Evolutionary conservation across 2,329 filamentous ascomycete genomes (phyloP).

Genomic region (Ophiocordyceps polyrhachis-furcata): DNA sequence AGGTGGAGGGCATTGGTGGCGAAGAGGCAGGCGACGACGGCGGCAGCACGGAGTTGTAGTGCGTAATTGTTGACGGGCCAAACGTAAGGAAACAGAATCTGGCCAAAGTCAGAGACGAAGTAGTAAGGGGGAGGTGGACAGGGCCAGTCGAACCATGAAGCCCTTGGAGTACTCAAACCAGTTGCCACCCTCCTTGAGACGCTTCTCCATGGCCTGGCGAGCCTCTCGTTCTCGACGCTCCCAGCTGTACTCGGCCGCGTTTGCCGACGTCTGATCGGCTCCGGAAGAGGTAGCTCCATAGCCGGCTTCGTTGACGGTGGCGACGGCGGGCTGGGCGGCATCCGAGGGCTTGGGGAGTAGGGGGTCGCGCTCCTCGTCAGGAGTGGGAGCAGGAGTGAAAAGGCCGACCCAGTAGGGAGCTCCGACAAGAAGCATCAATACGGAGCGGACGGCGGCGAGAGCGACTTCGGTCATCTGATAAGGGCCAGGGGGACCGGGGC

Average conservation of each 20-base stretch:
- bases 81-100: constrained; percentile 62
- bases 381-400: constrained; percentile 10
- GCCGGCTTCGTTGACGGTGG: constrained; percentile 10
- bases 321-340: constrained; percentile 5
- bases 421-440: constrained; percentile 13
- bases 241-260: constrained; percentile 32
- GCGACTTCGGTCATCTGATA: constrained; percentile 9
- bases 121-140: too few species aligned
- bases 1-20: constrained; percentile 55
- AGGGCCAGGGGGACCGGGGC: constrained; percentile 1
- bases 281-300: constrained; percentile 24
- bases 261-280: constrained; percentile 17
- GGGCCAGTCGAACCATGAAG: constrained; percentile 33
- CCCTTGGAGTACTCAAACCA: constrained; percentile 62
- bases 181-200: constrained; percentile 54
- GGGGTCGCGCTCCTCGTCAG: constrained; percentile 39
- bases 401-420: constrained; percentile 6
- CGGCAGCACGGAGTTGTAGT: constrained; percentile 48
- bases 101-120: neutral
- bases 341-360: constrained; percentile 23
- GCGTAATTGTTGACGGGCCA: constrained; percentile 50
- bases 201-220: constrained; percentile 43
- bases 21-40: constrained; percentile 52
- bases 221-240: constrained; percentile 32
- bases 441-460: constrained; percentile 5